These are phyloP conservation scores for Albugo laibachii DNA, from an alignment of 352 stramenopile species.

Conservation along the genomic window DNA sequence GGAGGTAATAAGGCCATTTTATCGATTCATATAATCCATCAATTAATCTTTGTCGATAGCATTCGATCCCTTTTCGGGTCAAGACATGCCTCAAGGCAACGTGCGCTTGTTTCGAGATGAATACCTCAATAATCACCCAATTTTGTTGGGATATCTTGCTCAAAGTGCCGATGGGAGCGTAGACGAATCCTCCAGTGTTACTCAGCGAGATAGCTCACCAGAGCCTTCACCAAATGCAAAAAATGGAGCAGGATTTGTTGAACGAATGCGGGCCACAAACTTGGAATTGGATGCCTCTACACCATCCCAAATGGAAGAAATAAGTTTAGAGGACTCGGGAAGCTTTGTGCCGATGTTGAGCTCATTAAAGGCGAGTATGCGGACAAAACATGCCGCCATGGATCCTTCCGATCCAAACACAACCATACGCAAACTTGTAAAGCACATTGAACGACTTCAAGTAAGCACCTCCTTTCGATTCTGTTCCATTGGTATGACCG, in stretches of 20 bases:
- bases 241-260: constrained; percentile 4
- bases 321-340: background rate
- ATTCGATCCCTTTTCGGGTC: constrained; percentile 30
- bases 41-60: constrained; percentile 3
- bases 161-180: constrained; percentile 6
- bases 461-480: constrained; percentile 9
- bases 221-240: background rate
- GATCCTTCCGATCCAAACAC: constrained; percentile 65
- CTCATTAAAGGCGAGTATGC: constrained; percentile 4
- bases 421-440: constrained; percentile 64
- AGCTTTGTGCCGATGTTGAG: background rate
- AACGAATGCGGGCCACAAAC: constrained; percentile 7
- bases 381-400: constrained; percentile 33
- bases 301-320: background rate
- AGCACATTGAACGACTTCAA: constrained; percentile 65
- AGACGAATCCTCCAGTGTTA: background rate
- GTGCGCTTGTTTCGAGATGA: constrained; percentile 70
- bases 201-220: background rate
- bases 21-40: too few species aligned
- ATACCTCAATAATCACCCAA: constrained; percentile 69
- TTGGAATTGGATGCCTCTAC: constrained; percentile 1
- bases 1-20: too few species aligned
- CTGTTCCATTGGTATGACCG: background rate
- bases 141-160: constrained; percentile 62
- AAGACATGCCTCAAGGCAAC: constrained; percentile 46